Evolutionary conservation across 495 filamentous ascomycete genomes (phyloP), one percentile per base, ranked within the genome.

Genomic region (Annulohypoxylon bovei): DNA sequence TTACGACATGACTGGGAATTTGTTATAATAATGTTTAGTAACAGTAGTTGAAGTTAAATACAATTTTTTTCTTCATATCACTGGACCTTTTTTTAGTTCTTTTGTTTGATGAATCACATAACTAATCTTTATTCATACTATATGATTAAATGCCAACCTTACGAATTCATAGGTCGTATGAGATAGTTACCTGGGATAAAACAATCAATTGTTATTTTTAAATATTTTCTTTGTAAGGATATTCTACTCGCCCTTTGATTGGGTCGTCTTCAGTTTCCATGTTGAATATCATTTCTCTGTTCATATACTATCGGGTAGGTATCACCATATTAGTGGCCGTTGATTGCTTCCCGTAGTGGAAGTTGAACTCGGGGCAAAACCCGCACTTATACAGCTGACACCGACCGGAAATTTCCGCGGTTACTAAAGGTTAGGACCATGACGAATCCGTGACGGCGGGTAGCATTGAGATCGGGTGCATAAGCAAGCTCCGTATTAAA

Each of bases 381-480:
- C 50, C 27, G 50, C 11, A 23, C n/a, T 40, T 49, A 2, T 14
- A 7, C 22, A 39, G 4, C 12, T 25, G 3, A 14, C n/a, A 23
- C 40, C 50, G 30, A 16, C 9, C 28, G 40, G 57, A 49, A 46
- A 22, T 39, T 22, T 44, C 42, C 42, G 58, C 32, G 12, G 58
- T 6, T 12, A 8, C 54, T 54, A 64, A 40, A 16, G 37, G 16
- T 39, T 37, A 22, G 27, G 28, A 6, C n/a, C 18, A 61, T 70
- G 61, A 70, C 61, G 61, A 58, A 39, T 52, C 47, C 37, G 67
- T 70, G 67, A 70, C 30, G 60, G 18, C 18, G 46, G 42, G 9
- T 55, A 27, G 27, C n/a, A 14, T 18, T 35, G 32, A 37, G 22
- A 2, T 20, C n/a, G 32, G 28, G 6, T 18, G 20, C 16, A 61